A percentile compares a stretch with the other conserved stretches of the same genome.
phyloP scores from a whole-genome alignment of 2,329 filamentous ascomycete genomes.

The Claviceps paspali region DNA sequence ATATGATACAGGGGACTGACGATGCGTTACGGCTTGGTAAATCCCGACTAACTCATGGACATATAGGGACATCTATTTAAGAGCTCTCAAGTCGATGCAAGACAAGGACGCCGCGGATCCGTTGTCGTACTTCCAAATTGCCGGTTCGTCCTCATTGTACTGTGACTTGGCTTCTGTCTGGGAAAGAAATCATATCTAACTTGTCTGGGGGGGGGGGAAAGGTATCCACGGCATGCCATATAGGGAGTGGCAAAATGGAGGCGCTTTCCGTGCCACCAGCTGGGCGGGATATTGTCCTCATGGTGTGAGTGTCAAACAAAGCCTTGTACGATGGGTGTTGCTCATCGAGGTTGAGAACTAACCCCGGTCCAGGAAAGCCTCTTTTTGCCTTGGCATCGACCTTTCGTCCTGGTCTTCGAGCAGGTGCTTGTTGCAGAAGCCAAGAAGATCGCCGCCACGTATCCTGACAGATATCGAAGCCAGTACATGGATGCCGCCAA shows the following conservation, averaged over 20 bases:
- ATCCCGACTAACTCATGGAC: not conserved
- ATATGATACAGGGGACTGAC: not conserved
- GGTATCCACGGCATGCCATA: slow-evolving; percentile 28
- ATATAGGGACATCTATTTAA: slow-evolving; percentile 33
- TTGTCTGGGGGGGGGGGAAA: too few relatives aligned
- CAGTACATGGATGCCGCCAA: slow-evolving; percentile 30
- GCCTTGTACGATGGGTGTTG: too few relatives aligned
- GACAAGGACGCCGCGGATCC: slow-evolving; percentile 23
- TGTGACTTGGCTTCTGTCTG: too few relatives aligned
- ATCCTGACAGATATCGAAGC: slow-evolving; percentile 18
- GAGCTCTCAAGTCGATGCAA: slow-evolving; percentile 28
- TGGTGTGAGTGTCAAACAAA: slow-evolving; percentile 21
- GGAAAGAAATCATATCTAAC: too few relatives aligned
- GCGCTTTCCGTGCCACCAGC: slow-evolving; percentile 12
- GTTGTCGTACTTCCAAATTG: slow-evolving; percentile 34
- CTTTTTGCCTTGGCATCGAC: slow-evolving; percentile 40
- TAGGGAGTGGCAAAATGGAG: slow-evolving; percentile 27
- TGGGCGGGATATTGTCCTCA: slow-evolving; percentile 32
- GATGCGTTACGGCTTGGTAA: not conserved
- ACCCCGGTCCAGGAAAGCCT: slow-evolving; percentile 26
- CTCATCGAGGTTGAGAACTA: too few relatives aligned
- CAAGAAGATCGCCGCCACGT: slow-evolving; percentile 28
- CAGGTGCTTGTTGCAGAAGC: slow-evolving; percentile 35
- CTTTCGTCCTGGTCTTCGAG: slow-evolving; percentile 40
- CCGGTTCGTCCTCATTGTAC: slow-evolving; percentile 19